Percentiles rank a stretch among this genome's conserved stretches.
Evolutionary conservation across 345 rosid genomes (phyloP).

Genomic region (Lepidium aucheri): DNA sequence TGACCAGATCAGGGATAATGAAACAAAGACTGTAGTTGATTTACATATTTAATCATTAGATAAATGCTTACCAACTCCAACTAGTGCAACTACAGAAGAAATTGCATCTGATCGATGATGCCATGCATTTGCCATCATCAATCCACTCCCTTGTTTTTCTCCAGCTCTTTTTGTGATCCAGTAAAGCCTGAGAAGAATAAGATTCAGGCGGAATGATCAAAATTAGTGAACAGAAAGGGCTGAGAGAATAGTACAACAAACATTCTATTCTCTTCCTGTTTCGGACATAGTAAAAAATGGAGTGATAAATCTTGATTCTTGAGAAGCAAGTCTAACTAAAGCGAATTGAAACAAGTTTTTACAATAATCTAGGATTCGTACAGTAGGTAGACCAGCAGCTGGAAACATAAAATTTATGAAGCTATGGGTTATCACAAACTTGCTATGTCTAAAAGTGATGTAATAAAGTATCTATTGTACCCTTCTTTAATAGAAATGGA

Average conservation of each 20-base stretch:
- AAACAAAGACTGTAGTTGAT: background rate
- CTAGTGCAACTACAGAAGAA: slow-evolving; percentile 81
- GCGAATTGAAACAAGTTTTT: background rate
- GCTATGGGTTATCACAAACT: background rate
- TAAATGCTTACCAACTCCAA: slow-evolving; percentile 68
- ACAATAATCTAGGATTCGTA: background rate
- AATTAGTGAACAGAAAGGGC: background rate
- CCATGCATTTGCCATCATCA: slow-evolving; percentile 99
- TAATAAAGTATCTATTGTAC: slow-evolving; percentile 27
- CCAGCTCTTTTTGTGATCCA: slow-evolving; percentile 91
- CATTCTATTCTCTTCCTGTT: background rate
- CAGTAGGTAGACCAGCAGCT: background rate
- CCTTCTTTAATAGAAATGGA: slow-evolving; percentile 84
- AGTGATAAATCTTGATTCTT: background rate
- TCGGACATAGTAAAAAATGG: background rate
- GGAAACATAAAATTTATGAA: background rate
- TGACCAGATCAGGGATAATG: background rate
- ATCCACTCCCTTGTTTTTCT: slow-evolving; percentile 77
- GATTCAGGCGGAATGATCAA: background rate
- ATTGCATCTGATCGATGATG: slow-evolving; percentile 97
- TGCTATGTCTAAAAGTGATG: background rate
- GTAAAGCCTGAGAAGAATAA: slow-evolving; percentile 49
- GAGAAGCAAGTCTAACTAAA: background rate
- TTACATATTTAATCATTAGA: background rate
- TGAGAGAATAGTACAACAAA: background rate